A percentile compares a stretch with the other conserved stretches of the same genome.
phyloP scores from a whole-genome alignment of 352 stramenopile species.

The Hyaloperonospora brassicae region DNA sequence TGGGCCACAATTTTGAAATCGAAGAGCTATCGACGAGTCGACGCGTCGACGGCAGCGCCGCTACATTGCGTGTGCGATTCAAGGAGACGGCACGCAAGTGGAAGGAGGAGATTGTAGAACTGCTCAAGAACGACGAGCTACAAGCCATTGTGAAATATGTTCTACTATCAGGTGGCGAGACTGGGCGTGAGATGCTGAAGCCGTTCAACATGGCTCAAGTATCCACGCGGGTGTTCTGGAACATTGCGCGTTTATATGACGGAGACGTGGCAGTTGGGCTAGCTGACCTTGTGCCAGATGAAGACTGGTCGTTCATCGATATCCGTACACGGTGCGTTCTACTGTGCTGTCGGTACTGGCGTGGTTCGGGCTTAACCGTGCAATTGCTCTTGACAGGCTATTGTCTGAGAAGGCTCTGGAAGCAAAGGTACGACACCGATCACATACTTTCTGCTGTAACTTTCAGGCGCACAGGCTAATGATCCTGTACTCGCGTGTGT shows the following conservation, averaged over 20 bases:
- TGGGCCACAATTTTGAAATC: constrained; percentile 54
- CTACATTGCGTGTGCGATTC: constrained; percentile 63
- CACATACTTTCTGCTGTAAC: not conserved
- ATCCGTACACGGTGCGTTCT: constrained; percentile 45
- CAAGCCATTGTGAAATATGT: constrained; percentile 78
- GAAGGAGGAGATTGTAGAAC: constrained; percentile 63
- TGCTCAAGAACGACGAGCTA: constrained; percentile 60
- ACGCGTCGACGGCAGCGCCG: constrained; percentile 19
- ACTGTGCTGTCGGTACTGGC: not conserved
- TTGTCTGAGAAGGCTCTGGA: constrained; percentile 76
- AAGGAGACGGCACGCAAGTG: constrained; percentile 76
- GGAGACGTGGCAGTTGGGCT: constrained; percentile 63
- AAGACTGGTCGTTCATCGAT: constrained; percentile 82
- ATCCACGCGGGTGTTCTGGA: constrained; percentile 83
- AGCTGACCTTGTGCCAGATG: constrained; percentile 56
- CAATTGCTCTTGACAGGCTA: constrained; percentile 22
- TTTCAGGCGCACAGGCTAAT: not conserved
- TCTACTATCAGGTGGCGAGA: constrained; percentile 67
- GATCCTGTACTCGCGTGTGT: not conserved
- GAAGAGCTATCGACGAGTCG: constrained; percentile 24
- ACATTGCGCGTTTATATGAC: constrained; percentile 65
- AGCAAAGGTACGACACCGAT: constrained; percentile 39
- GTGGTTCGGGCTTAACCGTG: constrained; percentile 1
- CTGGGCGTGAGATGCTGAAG: constrained; percentile 82
- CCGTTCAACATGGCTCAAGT: constrained; percentile 86